These are phyloP conservation scores for Urochloa ruziziensis DNA, from an alignment of 176 grass and related monocot species.

Conservation along the genomic window DNA sequence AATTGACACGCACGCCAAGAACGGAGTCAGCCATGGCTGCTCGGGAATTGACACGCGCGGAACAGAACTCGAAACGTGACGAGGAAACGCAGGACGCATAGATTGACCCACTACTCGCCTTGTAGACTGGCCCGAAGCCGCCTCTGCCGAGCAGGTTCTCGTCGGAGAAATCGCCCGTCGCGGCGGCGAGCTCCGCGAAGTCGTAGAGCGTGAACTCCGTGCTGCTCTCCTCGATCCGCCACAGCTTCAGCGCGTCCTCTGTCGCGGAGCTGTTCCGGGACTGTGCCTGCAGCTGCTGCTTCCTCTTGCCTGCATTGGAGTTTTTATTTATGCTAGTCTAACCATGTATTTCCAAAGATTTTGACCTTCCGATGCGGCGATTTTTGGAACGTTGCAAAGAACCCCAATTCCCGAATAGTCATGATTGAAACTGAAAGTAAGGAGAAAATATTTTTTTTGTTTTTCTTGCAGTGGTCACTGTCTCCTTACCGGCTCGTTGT, in stretches of 20 bases:
- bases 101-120: neutral
- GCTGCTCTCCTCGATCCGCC: constrained; percentile 54
- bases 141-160: constrained; percentile 51
- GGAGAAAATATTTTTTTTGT: neutral
- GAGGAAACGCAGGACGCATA: neutral
- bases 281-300: neutral
- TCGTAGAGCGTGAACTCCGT: constrained; percentile 50
- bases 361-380: neutral
- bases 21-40: neutral
- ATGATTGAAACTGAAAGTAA: neutral
- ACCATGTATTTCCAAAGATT: neutral
- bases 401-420: neutral
- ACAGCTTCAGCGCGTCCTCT: constrained; percentile 50
- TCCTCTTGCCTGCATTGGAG: neutral
- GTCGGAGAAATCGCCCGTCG: constrained; percentile 37
- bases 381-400: neutral
- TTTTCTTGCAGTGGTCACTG: neutral
- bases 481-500: constrained; percentile 5
- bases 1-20: neutral
- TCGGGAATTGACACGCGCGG: neutral
- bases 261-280: constrained; percentile 33
- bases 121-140: constrained; percentile 60
- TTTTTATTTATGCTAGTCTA: neutral
- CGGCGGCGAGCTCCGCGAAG: constrained; percentile 32
- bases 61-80: too few species aligned